Evolutionary conservation across 1,284 basidiomycete genomes (phyloP).

Genomic region (Ganoderma meredithae): DNA sequence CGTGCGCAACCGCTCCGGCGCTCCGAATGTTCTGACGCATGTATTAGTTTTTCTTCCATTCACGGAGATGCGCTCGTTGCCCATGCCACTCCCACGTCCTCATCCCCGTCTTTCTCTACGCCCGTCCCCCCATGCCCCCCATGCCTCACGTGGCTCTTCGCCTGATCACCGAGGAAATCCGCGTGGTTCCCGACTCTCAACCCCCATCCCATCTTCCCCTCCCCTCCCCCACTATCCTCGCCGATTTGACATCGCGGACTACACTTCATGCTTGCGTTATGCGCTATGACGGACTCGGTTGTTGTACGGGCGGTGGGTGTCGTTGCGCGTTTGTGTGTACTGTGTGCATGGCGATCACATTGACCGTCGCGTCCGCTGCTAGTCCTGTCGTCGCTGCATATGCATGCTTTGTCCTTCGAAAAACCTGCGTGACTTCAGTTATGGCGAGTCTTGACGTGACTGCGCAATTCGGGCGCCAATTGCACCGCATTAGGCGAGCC

Average conservation of each 20-base stretch:
- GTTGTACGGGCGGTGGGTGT: conserved; percentile 19
- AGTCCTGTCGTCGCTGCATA: conserved; percentile 21
- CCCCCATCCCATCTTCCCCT: background rate
- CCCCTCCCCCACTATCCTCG: background rate
- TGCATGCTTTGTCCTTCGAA: conserved; percentile 24
- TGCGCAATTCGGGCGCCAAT: background rate
- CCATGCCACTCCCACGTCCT: background rate
- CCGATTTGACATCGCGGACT: conserved; percentile 29
- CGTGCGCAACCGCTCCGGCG: background rate
- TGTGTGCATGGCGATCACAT: conserved; percentile 16
- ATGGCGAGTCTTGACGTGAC: background rate
- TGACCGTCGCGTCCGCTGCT: conserved; percentile 22
- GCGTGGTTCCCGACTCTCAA: conserved; percentile 7
- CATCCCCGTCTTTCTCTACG: background rate
- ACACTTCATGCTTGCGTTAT: conserved; percentile 20
- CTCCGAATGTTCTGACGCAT: background rate
- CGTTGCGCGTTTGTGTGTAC: conserved; percentile 22
- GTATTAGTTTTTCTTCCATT: background rate
- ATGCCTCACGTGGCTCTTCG: conserved; percentile 1
- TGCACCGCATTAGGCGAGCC: background rate
- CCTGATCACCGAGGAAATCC: background rate
- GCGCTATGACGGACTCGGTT: conserved; percentile 19
- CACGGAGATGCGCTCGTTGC: conserved; percentile 5
- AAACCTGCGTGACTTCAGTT: background rate
- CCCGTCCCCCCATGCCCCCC: background rate